Conservation (phyloP, 1,284 basidiomycete genomes). For the Apiotrichum domesticum region DNA sequence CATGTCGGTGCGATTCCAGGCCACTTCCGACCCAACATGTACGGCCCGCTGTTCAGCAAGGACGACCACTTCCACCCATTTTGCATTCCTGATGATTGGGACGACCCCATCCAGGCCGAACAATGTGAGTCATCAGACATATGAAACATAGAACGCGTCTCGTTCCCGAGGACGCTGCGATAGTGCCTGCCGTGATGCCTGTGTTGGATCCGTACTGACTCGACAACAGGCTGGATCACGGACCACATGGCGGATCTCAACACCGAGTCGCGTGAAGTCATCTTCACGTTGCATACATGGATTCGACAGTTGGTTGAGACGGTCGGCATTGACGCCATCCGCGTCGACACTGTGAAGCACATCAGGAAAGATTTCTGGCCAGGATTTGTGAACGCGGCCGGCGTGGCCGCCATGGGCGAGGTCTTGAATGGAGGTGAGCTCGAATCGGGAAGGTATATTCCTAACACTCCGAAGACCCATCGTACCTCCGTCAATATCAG, state of each 20-base stretch:
- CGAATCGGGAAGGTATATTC: neutral
- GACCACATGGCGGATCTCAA: conserved; percentile 49
- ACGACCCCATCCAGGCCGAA: conserved; percentile 48
- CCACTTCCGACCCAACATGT: conserved; percentile 24
- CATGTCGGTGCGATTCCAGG: conserved; percentile 46
- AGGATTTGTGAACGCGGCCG: conserved; percentile 44
- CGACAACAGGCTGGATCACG: conserved; percentile 43
- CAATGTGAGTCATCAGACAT: conserved; percentile 35
- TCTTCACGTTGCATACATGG: conserved; percentile 47
- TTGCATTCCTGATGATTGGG: conserved; percentile 47
- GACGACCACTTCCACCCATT: conserved; percentile 45
- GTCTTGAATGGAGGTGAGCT: conserved; percentile 46
- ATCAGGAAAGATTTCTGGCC: conserved; percentile 52
- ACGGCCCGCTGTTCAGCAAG: conserved; percentile 8
- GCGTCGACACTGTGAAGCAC: conserved; percentile 52
- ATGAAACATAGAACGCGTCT: neutral
- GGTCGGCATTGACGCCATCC: conserved; percentile 48
- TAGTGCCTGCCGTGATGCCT: too few relatives aligned
- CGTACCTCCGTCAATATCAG: conserved; percentile 42
- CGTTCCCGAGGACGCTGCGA: neutral
- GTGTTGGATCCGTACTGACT: too few relatives aligned
- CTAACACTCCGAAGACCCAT: conserved; percentile 30
- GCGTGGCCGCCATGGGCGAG: conserved; percentile 50
- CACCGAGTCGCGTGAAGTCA: conserved; percentile 48
- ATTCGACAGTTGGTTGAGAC: conserved; percentile 44